Percentiles rank a stretch among this genome's conserved stretches.
Conservation (phyloP, 257 asterid genomes). For the Coffea eugenioides region DNA sequence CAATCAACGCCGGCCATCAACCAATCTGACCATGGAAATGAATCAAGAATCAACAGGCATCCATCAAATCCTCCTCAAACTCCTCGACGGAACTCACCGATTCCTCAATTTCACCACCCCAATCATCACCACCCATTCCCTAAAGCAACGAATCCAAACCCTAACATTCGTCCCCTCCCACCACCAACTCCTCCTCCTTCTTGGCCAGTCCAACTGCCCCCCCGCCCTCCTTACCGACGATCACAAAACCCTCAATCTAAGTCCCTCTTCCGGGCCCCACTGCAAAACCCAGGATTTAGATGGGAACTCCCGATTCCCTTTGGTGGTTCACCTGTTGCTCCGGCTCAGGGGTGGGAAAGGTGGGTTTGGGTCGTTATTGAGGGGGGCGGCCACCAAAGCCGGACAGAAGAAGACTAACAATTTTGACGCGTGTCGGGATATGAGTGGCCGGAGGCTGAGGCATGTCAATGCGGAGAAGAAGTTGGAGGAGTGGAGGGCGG, state of each 20-base stretch:
- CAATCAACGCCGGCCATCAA: no score
- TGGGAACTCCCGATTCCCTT: conserved; percentile 31
- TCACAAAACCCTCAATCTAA: conserved; percentile 30
- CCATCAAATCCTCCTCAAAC: conserved; percentile 58
- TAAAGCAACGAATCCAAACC: conserved; percentile 54
- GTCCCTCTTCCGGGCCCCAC: conserved; percentile 3
- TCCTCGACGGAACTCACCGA: conserved; percentile 70
- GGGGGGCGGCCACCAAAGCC: conserved; percentile 97
- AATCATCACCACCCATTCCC: conserved; percentile 39
- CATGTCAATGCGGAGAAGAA: conserved; percentile 98
- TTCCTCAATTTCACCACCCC: conserved; percentile 52
- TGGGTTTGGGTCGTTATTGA: conserved; percentile 85
- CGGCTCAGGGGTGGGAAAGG: conserved; percentile 97
- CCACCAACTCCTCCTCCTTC: conserved; percentile 57
- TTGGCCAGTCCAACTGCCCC: conserved; percentile 9
- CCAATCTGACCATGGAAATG: conserved; percentile 4
- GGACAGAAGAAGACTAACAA: conserved; percentile 97
- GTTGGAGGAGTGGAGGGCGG: conserved; percentile 93
- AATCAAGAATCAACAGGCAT: conserved; percentile 14
- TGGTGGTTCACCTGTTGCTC: conserved; percentile 45
- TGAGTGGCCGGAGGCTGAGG: conserved; percentile 96
- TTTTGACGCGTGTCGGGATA: conserved; percentile 96
- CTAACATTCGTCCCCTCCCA: conserved; percentile 59
- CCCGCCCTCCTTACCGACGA: conserved; percentile 37
- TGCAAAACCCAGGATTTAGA: neutral